phyloP scores from a whole-genome alignment of 441 rosid genomes.

The Macaranga tanarius region DNA sequence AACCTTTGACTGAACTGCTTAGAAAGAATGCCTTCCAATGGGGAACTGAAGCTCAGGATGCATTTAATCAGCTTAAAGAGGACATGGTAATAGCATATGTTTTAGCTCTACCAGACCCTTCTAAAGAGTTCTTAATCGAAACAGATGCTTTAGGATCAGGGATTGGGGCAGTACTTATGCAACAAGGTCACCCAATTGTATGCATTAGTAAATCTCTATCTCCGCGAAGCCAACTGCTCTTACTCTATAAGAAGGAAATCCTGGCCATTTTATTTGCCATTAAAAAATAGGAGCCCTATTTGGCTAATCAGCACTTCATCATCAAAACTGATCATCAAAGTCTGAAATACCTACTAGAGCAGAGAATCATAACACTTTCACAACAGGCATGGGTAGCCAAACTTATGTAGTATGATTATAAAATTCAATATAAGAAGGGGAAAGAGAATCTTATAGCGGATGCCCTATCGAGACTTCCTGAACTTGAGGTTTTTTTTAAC shows the following conservation, averaged over 20 bases:
- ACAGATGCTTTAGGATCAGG: background rate
- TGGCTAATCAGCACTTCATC: background rate
- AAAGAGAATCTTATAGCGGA: background rate
- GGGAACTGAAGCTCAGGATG: background rate
- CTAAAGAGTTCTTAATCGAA: background rate
- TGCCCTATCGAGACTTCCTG: background rate
- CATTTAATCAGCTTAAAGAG: background rate
- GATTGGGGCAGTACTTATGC: no score
- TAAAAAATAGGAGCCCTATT: background rate
- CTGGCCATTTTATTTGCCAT: background rate
- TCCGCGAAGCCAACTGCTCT: no score
- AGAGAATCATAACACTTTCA: no score
- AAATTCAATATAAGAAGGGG: background rate
- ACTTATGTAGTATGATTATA: background rate
- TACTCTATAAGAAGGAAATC: background rate
- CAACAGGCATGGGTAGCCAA: background rate
- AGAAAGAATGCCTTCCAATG: background rate
- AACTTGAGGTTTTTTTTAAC: background rate
- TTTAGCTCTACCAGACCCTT: background rate
- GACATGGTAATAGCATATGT: background rate
- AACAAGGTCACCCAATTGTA: no score
- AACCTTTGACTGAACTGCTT: background rate
- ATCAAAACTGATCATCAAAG: background rate
- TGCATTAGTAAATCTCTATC: no score
- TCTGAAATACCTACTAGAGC: background rate